Base-by-base conservation (phyloP, 352 stramenopile species). In the Phytopythium sindhum region DNA sequence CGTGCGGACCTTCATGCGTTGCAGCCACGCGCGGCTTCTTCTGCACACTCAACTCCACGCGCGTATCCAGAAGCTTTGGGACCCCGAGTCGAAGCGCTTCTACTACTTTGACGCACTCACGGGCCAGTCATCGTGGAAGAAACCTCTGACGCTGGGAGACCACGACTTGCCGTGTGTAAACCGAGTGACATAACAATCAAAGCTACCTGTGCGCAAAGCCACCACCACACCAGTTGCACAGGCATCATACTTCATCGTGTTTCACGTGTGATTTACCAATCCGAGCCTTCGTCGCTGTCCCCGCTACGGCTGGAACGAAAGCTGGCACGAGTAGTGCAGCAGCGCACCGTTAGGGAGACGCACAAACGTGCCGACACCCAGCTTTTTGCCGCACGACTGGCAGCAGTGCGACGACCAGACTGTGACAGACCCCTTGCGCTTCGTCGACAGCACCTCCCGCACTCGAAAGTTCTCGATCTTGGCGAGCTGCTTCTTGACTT, bases 391-490 rank as follows among this genome's bases (percentile, higher is more conserved):
- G 53, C 86, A 95, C 23, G 77, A 72, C 47, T 87, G 67, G 63
- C 86, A 95, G 57, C 74, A 81, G 42, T 91, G 82, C 26, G 84
- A 91, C 4, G 80, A 81, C 81, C 84, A 91, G 44, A 93, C 76
- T 2, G 78, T 89, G 54, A 95, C 84, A 1, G 70, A 89, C 24
- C 73, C 78, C 55, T 92, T 89, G 17, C 84, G 74, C 58, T 91
- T 88, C 0, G 64, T 72, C 2, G 81, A 78, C 23, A 95, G 76
- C 53, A 81, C 66, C 31, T 90, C 70, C 17, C 84, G 84, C 26
- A 93, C 74, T 44, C 83, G 88, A 44, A 95, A 91, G 64, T 95
- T 95, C 58, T 90, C 86, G 74, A 95, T 95, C 70, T 95, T 95
- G n/a, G 82, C 78, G 24, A 95, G 72, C 28, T 95, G 86, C 57